These are phyloP conservation scores for Pichia sp. DNA, from an alignment of 1,139 yeast species.

Conservation along the genomic window DNA sequence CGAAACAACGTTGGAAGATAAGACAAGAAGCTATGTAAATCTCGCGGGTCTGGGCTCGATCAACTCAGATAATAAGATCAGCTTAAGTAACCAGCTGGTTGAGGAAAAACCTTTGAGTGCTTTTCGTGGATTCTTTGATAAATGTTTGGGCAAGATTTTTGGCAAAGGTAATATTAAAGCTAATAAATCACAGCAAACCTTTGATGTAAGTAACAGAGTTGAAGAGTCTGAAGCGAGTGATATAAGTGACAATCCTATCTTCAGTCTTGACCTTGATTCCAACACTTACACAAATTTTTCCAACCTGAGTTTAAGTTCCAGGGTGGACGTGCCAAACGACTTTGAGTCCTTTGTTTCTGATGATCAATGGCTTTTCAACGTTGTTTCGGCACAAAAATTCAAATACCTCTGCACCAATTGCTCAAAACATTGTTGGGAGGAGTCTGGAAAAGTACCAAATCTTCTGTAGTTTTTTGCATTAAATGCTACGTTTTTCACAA, in stretches of 20 bases:
- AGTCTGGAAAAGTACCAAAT: constrained; percentile 7
- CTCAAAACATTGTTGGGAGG: constrained; percentile 10
- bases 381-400: constrained; percentile 7
- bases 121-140: neutral
- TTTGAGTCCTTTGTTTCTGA: constrained; percentile 8
- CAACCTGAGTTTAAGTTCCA: neutral
- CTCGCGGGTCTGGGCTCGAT: neutral
- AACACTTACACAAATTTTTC: neutral
- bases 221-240: neutral
- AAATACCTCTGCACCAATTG: constrained; percentile 7
- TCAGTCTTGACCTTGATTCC: neutral
- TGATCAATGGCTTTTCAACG: neutral
- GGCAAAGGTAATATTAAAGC: neutral
- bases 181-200: neutral
- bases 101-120: neutral
- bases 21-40: neutral
- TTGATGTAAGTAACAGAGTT: neutral
- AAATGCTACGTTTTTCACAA: neutral
- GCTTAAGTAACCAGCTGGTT: neutral
- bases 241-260: neutral
- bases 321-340: neutral
- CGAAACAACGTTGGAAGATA: neutral
- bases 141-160: constrained; percentile 1
- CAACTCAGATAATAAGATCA: neutral
- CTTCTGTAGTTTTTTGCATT: neutral